A percentile compares a stretch with the other conserved stretches of the same genome.
Evolutionary conservation across 2,329 filamentous ascomycete species (phyloP).

Genomic region (Sordariomycetes sp.): DNA sequence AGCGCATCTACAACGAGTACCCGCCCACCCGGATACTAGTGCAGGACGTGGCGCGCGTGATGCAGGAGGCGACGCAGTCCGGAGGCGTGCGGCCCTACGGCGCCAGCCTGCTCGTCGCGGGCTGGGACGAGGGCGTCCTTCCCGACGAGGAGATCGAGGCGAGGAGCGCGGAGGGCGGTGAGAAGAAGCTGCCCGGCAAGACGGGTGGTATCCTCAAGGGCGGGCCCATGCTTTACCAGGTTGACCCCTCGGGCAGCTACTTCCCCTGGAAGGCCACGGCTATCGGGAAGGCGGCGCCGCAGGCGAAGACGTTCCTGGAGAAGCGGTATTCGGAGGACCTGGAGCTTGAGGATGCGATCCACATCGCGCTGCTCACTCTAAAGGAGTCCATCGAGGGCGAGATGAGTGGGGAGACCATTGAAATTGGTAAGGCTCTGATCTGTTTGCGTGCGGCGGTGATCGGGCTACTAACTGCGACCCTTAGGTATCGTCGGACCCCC

Average conservation of each 20-base stretch:
- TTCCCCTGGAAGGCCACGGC: constrained; percentile 99
- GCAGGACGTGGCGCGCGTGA: constrained; percentile 92
- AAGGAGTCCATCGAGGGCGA: constrained; percentile 99
- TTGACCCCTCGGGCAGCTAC: constrained; percentile 97
- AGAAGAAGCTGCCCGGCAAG: constrained; percentile 67
- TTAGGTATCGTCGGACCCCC: constrained; percentile 89
- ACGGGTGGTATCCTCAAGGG: constrained; percentile 94
- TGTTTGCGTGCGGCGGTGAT: not conserved
- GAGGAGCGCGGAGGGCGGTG: constrained; percentile 38
- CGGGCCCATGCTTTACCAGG: constrained; percentile 94
- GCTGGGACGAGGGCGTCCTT: constrained; percentile 95
- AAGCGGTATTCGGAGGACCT: constrained; percentile 97
- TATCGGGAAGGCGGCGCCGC: constrained; percentile 96
- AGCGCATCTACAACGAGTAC: constrained; percentile 99
- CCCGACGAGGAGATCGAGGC: constrained; percentile 63
- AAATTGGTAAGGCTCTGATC: constrained; percentile 62
- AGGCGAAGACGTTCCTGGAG: constrained; percentile 97
- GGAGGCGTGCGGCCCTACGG: constrained; percentile 96
- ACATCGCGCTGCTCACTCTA: constrained; percentile 91
- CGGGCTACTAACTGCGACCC: constrained; percentile 14
- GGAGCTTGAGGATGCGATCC: constrained; percentile 95
- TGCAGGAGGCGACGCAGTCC: constrained; percentile 98
- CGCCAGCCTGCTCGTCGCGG: constrained; percentile 88
- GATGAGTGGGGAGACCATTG: constrained; percentile 97
- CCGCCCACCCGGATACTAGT: constrained; percentile 98